These are phyloP conservation scores for Moesziomyces globuligerus DNA, from an alignment of 1,284 basidiomycete genomes.

Conservation along the genomic window DNA sequence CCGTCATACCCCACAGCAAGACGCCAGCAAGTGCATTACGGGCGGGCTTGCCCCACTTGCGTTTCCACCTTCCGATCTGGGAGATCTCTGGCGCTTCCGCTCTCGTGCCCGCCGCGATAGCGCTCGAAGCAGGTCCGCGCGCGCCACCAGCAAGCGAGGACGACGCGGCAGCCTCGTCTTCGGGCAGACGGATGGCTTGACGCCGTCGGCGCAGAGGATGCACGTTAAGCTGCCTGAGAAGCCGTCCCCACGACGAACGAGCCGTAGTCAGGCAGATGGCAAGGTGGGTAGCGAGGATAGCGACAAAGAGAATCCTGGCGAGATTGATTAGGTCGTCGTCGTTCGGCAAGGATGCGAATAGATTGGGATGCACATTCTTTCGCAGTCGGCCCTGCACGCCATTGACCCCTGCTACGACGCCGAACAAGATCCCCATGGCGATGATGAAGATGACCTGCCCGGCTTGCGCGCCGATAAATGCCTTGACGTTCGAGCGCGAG, in stretches of 20 bases:
- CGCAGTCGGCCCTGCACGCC: constrained; percentile 46
- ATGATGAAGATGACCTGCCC: constrained; percentile 57
- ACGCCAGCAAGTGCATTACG: constrained; percentile 56
- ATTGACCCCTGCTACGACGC: constrained; percentile 54
- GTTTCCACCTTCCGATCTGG: constrained; percentile 25
- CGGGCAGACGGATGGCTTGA: constrained; percentile 22
- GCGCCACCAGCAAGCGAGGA: constrained; percentile 1
- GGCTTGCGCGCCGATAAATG: constrained; percentile 59
- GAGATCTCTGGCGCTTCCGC: constrained; percentile 12
- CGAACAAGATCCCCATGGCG: constrained; percentile 47
- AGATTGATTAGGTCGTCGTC: constrained; percentile 57
- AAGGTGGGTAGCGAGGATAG: constrained; percentile 58
- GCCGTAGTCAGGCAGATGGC: constrained; percentile 61
- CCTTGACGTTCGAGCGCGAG: constrained; percentile 60
- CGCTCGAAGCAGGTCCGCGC: neutral
- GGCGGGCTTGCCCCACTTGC: constrained; percentile 53
- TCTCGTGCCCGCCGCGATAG: neutral
- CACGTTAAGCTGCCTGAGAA: constrained; percentile 53
- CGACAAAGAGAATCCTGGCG: constrained; percentile 51
- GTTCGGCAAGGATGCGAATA: constrained; percentile 57
- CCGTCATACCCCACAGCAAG: constrained; percentile 57
- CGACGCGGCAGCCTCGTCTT: constrained; percentile 6
- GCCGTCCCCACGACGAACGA: constrained; percentile 60
- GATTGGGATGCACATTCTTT: constrained; percentile 53
- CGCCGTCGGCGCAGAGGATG: constrained; percentile 47